These are phyloP conservation scores for Heritiera fomes DNA, from an alignment of 345 rosid genomes.

Conservation along the genomic window DNA sequence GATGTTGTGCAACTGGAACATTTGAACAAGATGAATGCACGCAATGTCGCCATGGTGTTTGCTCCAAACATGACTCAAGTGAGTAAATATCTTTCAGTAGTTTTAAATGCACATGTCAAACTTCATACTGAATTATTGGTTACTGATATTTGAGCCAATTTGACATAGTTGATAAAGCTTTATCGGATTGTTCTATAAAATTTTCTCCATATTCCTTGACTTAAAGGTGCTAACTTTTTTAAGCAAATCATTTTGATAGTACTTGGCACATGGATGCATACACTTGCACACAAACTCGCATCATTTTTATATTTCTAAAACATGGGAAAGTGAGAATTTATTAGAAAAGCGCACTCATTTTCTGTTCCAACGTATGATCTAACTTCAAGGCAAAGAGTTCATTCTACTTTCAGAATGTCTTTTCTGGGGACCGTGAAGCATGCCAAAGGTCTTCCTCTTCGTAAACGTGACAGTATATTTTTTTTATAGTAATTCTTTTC, in stretches of 20 bases:
- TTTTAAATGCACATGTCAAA: background rate
- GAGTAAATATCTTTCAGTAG: slow-evolving; percentile 24
- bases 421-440: background rate
- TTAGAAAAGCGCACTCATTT: background rate
- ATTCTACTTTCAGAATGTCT: background rate
- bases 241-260: background rate
- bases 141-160: background rate
- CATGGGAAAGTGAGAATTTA: background rate
- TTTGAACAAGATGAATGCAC: slow-evolving; percentile 94
- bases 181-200: background rate
- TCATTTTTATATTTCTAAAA: background rate
- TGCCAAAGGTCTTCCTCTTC: background rate
- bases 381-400: background rate
- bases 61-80: slow-evolving; percentile 99
- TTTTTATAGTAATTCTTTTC: background rate
- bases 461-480: background rate
- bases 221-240: background rate
- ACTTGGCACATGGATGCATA: background rate
- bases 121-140: background rate
- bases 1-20: slow-evolving; percentile 87
- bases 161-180: background rate
- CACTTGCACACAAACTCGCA: background rate
- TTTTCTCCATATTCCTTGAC: background rate
- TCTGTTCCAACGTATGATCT: background rate
- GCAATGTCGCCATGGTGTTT: slow-evolving; percentile 92